Percentiles rank a stretch among this genome's conserved stretches.
Evolutionary conservation across 495 filamentous ascomycete genomes (phyloP).

Genomic region (Cairneyella variabilis): DNA sequence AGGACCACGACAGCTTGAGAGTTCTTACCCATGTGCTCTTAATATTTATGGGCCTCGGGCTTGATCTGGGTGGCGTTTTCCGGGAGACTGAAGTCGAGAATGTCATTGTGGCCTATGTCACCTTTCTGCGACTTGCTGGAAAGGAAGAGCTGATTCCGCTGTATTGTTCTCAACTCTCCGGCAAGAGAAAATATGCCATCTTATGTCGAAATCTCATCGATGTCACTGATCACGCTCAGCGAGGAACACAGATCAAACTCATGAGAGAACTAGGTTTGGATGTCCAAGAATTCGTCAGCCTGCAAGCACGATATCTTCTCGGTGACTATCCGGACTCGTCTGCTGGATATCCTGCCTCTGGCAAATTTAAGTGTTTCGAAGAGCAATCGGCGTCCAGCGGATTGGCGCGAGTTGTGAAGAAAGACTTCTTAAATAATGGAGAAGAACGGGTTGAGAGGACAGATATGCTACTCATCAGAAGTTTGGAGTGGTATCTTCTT

Average conservation of each 20-base stretch:
- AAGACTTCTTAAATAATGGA: slow-evolving; percentile 62
- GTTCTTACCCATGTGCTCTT: slow-evolving; percentile 59
- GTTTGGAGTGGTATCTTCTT: slow-evolving; percentile 79
- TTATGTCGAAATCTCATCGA: slow-evolving; percentile 55
- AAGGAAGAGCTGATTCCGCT: slow-evolving; percentile 75
- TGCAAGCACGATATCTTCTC: slow-evolving; percentile 54
- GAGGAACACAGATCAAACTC: slow-evolving; percentile 58
- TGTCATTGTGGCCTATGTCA: slow-evolving; percentile 76
- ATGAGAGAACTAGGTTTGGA: slow-evolving; percentile 52
- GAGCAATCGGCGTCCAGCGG: slow-evolving; percentile 24
- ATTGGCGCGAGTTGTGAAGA: slow-evolving; percentile 40
- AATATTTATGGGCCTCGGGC: slow-evolving; percentile 38
- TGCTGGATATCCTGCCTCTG: slow-evolving; percentile 29
- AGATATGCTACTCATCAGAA: slow-evolving; percentile 71
- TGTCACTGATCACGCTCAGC: slow-evolving; percentile 39
- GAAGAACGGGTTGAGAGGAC: slow-evolving; percentile 54
- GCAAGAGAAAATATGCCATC: slow-evolving; percentile 40
- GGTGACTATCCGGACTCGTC: slow-evolving; percentile 34
- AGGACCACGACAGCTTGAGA: slow-evolving; percentile 55
- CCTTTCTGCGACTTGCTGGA: slow-evolving; percentile 63
- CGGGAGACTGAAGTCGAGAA: slow-evolving; percentile 43
- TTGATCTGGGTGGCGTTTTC: slow-evolving; percentile 30
- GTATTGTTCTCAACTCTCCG: slow-evolving; percentile 75
- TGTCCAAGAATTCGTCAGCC: slow-evolving; percentile 42
- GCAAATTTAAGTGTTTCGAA: slow-evolving; percentile 48